Evolutionary conservation across 2,329 filamentous ascomycete genomes (phyloP).

Genomic region (Pyrenophora tritici-repentis): DNA sequence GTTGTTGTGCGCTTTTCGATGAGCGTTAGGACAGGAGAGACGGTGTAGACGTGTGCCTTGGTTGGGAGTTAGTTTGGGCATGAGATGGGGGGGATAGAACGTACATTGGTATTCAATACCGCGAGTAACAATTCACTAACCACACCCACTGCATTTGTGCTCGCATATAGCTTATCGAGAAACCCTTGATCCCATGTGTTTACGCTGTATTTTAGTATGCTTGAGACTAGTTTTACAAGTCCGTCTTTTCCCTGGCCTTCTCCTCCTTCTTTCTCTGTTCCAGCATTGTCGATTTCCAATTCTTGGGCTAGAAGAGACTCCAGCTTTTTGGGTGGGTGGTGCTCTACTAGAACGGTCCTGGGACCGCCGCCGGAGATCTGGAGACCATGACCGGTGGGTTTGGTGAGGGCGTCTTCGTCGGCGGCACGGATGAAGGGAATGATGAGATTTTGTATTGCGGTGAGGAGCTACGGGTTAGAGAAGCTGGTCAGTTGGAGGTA

Average conservation of each 20-base stretch:
- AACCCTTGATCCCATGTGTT: conserved; percentile 99
- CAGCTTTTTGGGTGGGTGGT: conserved; percentile 52
- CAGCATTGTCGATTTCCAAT: conserved; percentile 38
- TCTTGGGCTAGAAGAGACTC: conserved; percentile 43
- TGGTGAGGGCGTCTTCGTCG: conserved; percentile 64
- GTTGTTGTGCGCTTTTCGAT: conserved; percentile 84
- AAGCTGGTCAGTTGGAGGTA: not conserved
- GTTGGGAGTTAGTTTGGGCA: not conserved
- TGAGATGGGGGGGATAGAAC: not conserved
- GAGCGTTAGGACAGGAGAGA: conserved; percentile 84
- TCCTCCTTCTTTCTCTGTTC: conserved; percentile 18
- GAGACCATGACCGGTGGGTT: conserved; percentile 62
- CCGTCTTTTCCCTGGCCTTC: conserved; percentile 50
- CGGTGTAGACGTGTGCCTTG: conserved; percentile 86
- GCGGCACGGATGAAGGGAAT: conserved; percentile 73
- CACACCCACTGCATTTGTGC: conserved; percentile 84
- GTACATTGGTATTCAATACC: conserved; percentile 85
- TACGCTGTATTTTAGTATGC: conserved; percentile 81
- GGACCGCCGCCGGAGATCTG: conserved; percentile 66
- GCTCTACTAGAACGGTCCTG: conserved; percentile 51
- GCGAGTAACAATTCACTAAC: conserved; percentile 83
- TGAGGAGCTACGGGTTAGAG: conserved; percentile 18
- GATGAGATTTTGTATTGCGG: conserved; percentile 68
- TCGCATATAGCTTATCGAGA: conserved; percentile 92
- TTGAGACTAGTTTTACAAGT: conserved; percentile 59